These are phyloP conservation scores for Boletellus ananas DNA, from an alignment of 768 basidiomycete species.

Conservation along the genomic window DNA sequence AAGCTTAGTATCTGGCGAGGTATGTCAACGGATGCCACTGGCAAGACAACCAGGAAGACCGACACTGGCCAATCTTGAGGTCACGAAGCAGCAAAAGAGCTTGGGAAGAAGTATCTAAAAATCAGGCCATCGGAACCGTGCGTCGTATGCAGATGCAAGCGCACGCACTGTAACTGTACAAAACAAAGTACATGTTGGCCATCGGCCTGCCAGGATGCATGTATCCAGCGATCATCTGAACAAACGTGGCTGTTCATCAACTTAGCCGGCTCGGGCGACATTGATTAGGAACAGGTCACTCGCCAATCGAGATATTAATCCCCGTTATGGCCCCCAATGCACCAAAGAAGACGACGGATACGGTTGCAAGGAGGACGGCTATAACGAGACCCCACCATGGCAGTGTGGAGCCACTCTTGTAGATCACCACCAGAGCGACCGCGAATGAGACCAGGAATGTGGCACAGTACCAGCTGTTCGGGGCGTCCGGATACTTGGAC, in stretches of 20 bases:
- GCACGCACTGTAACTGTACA: conserved; percentile 45
- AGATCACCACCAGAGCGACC: conserved; percentile 53
- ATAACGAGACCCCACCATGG: conserved; percentile 61
- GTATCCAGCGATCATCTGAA: conserved; percentile 38
- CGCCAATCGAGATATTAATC: conserved; percentile 12
- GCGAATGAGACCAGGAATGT: conserved; percentile 33
- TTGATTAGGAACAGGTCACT: conserved; percentile 3
- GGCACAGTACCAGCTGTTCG: conserved; percentile 32
- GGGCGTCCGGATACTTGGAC: conserved; percentile 32
- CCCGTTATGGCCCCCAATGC: conserved; percentile 53
- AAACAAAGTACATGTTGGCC: conserved; percentile 42
- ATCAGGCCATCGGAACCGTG: conserved; percentile 36
- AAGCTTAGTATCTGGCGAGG: no score
- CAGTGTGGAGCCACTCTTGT: conserved; percentile 49
- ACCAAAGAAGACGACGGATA: conserved; percentile 51
- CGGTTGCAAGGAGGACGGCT: conserved; percentile 45
- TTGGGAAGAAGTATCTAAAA: conserved; percentile 48
- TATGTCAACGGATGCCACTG: no score
- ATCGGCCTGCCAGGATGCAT: conserved; percentile 36
- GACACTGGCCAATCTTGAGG: conserved; percentile 38
- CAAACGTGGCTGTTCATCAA: conserved; percentile 21
- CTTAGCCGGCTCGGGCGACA: neutral
- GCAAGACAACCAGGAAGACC: no score
- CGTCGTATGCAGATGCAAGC: conserved; percentile 10
- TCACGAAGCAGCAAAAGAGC: conserved; percentile 53